These are phyloP conservation scores for Smallanthus sonchifolius DNA, from an alignment of 129 eudicot genomes.

Conservation along the genomic window DNA sequence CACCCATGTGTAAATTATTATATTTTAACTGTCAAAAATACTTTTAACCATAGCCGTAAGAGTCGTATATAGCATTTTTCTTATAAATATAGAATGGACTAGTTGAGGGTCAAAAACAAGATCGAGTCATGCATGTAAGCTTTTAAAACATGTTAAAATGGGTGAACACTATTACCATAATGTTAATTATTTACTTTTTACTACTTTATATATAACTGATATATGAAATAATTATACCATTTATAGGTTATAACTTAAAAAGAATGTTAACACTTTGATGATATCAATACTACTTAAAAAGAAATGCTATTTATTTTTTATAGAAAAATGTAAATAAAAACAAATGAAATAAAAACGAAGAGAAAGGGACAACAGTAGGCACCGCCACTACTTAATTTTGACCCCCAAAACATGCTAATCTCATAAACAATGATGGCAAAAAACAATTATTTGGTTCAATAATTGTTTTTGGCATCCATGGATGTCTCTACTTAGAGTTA, in stretches of 20 bases:
- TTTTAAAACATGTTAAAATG: no score
- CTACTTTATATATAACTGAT: not conserved
- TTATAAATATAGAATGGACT: no score
- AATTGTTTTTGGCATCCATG: not conserved
- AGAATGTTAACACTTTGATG: not conserved
- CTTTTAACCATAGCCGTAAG: no score
- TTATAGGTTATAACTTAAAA: not conserved
- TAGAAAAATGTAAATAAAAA: not conserved
- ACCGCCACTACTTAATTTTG: not conserved
- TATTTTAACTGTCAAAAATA: no score
- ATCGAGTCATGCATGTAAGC: no score
- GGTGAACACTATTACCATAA: no score
- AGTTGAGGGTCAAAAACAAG: no score
- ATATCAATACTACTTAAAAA: not conserved
- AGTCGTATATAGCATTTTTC: no score
- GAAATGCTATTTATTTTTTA: not conserved
- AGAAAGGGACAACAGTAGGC: constrained; percentile 13
- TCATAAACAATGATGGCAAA: not conserved
- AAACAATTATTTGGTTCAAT: not conserved
- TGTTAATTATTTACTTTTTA: no score
- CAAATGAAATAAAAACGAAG: not conserved
- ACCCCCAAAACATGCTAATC: not conserved
- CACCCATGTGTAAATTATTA: no score
- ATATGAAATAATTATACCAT: not conserved
- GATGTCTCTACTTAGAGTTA: constrained; percentile 16